Percentiles rank a stretch among this genome's conserved stretches.
These are phyloP conservation scores for Ustilago nuda DNA, from an alignment of 1,284 basidiomycete species.

Conservation along the genomic window DNA sequence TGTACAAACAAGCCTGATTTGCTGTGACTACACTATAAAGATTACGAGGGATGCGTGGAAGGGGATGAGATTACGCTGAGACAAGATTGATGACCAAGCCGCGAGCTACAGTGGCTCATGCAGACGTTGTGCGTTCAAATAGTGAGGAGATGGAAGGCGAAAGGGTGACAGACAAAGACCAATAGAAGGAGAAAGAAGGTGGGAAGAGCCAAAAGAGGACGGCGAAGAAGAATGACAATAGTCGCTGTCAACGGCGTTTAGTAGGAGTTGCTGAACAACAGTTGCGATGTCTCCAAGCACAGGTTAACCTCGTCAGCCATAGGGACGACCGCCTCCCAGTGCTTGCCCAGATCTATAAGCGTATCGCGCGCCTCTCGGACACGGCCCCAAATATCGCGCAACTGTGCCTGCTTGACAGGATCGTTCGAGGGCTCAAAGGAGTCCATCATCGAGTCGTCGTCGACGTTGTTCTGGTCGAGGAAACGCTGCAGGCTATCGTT, in stretches of 20 bases:
- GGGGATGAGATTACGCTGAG: neutral
- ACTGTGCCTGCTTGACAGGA: slow-evolving; percentile 41
- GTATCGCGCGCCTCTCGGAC: slow-evolving; percentile 59
- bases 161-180: neutral
- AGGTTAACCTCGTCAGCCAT: slow-evolving; percentile 63
- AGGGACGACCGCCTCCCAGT: slow-evolving; percentile 60
- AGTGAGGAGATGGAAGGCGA: neutral
- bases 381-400: slow-evolving; percentile 59
- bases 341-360: slow-evolving; percentile 52
- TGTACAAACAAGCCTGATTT: neutral
- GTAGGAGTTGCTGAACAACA: slow-evolving; percentile 49
- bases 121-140: neutral
- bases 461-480: slow-evolving; percentile 30
- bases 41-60: neutral
- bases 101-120: neutral
- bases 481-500: slow-evolving; percentile 44
- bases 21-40: neutral
- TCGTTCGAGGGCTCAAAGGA: slow-evolving; percentile 34
- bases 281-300: slow-evolving; percentile 59
- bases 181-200: neutral
- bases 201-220: slow-evolving; percentile 2
- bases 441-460: slow-evolving; percentile 29
- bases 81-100: neutral
- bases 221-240: neutral
- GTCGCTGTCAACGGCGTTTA: neutral